Evolutionary conservation across 306 rosid genomes (phyloP).

Genomic region (Adenanthera pavonina): DNA sequence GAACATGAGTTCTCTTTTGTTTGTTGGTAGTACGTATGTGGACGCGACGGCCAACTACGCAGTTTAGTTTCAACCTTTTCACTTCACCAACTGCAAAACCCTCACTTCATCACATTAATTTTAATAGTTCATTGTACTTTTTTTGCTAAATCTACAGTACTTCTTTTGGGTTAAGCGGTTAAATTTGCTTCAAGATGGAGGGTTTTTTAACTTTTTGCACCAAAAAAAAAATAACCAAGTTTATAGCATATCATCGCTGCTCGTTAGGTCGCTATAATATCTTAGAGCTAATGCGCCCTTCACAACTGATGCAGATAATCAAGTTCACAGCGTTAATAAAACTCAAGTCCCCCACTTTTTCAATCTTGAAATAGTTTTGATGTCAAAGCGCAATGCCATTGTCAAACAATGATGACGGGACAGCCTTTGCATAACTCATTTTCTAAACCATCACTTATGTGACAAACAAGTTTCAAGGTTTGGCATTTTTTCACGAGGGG

Average conservation of each 20-base stretch:
- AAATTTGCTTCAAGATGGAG: too few relatives aligned
- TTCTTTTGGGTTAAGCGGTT: too few relatives aligned
- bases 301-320: background rate
- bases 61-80: constrained; percentile 15
- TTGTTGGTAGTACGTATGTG: background rate
- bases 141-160: too few relatives aligned
- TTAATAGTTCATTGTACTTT: too few relatives aligned
- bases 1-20: background rate
- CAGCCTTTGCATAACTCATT: constrained; percentile 29
- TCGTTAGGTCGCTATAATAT: too few relatives aligned
- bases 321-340: background rate
- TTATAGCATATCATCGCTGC: too few relatives aligned
- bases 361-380: background rate
- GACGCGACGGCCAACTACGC: background rate
- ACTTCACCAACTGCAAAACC: constrained; percentile 24
- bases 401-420: constrained; percentile 28
- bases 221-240: too few relatives aligned
- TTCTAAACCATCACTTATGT: constrained; percentile 23
- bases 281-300: constrained; percentile 5
- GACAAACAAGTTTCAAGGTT: constrained; percentile 8
- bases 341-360: background rate
- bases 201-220: too few relatives aligned
- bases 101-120: too few relatives aligned
- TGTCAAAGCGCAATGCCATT: background rate
- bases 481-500: constrained; percentile 36